These are phyloP conservation scores for Kokia cookei DNA, from an alignment of 441 rosid genomes.

Conservation along the genomic window DNA sequence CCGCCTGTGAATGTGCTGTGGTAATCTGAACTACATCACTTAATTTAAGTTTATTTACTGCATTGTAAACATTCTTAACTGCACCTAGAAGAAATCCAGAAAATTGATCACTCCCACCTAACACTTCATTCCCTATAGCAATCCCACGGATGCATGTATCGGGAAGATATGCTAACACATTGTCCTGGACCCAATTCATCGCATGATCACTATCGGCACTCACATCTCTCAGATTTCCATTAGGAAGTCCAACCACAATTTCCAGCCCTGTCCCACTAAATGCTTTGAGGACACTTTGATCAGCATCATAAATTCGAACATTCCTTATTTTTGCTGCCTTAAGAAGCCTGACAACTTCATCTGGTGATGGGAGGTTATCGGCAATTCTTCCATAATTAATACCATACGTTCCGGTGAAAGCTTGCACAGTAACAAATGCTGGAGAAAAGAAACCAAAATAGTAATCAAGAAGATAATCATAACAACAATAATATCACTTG, in stretches of 20 bases:
- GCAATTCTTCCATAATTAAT: constrained; percentile 93
- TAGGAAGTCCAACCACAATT: constrained; percentile 77
- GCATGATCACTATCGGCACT: constrained; percentile 67
- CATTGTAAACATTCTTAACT: constrained; percentile 59
- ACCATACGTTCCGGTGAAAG: constrained; percentile 84
- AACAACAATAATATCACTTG: not conserved
- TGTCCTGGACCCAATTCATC: constrained; percentile 74
- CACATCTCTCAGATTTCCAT: constrained; percentile 60
- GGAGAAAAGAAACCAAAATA: constrained; percentile 10
- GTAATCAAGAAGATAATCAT: not conserved
- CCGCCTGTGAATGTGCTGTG: constrained; percentile 87
- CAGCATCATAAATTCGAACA: constrained; percentile 78
- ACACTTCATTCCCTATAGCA: constrained; percentile 84
- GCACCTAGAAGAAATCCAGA: constrained; percentile 69
- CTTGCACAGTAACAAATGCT: constrained; percentile 39
- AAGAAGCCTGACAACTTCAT: constrained; percentile 71
- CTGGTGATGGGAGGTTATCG: constrained; percentile 85
- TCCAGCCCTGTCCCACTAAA: constrained; percentile 82
- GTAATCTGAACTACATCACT: constrained; percentile 66
- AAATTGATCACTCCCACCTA: constrained; percentile 60
- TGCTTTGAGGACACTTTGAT: constrained; percentile 74
- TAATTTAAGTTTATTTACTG: constrained; percentile 48
- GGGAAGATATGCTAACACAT: constrained; percentile 75
- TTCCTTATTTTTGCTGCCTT: constrained; percentile 78
- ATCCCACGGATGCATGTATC: constrained; percentile 77